Base-by-base conservation (phyloP, 805 yeast genomes). In the Nakazawaea ernobii region DNA sequence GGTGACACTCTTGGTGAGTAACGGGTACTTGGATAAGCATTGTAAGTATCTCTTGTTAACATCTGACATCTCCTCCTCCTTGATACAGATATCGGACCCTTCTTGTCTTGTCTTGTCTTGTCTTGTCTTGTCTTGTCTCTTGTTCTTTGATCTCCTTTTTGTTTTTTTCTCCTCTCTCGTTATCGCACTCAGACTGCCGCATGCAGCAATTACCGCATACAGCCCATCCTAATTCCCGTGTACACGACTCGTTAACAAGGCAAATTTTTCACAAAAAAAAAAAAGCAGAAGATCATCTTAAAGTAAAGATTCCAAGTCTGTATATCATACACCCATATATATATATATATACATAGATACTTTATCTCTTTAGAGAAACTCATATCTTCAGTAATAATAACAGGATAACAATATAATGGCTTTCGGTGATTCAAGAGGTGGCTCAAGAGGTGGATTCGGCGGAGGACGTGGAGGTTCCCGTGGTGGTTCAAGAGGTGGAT, bases 1-100 rank as follows among this genome's bases (percentile, higher is more conserved):
- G 0, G 87, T 82, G 15, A 75, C 52, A 1, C 82, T 68, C 56
- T 82, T 82, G 42, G 86, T 81, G 41, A 77, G 59, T 10, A 82
- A 60, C 0, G 89, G 89, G 50, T 78, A 67, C 48, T 64, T 68
- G 7, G 61, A 55, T 36, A 82, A 59, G 32, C 65, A 62, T 2
- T 55, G 46, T 26, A 75, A 60, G 52, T 80, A 70, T 15, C 51
- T 54, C 42, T 52, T 44, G 32, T 58, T 57, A 27, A 40, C 6
- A n/a, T n/a, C 26, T 5, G 35, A 26, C 39, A 35, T 30, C n/a
- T 11, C 11, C 32, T 29, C 10, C 11, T 8, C 11, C 32, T 30
- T 11, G 11, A 30, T 11, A 6, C 6, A 11, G n/a, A 11, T n/a
- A 30, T 30, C 33, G 6, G 33, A 11, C 33, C n/a, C 11, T 30